phyloP scores from a whole-genome alignment of 2,329 filamentous ascomycete genomes.

The Microdochium bolleyi region DNA sequence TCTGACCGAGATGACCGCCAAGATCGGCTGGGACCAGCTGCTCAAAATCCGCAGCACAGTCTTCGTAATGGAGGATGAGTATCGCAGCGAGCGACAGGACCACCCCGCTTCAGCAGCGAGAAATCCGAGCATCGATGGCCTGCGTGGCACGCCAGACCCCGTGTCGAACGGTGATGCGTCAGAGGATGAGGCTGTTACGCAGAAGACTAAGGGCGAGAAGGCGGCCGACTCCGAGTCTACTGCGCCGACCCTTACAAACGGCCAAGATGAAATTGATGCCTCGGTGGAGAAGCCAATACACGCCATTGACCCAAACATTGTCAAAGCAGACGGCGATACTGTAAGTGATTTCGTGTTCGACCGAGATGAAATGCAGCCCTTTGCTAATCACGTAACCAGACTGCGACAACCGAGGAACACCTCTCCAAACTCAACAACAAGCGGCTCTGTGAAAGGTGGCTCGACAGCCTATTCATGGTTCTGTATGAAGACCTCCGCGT shows the following conservation, averaged over 20 bases:
- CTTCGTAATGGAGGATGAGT: slow-evolving; percentile 99
- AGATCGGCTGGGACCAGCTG: slow-evolving; percentile 96
- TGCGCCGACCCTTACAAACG: slow-evolving; percentile 27
- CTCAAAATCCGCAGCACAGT: slow-evolving; percentile 92
- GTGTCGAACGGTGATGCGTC: slow-evolving; percentile 37
- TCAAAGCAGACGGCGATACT: slow-evolving; percentile 55
- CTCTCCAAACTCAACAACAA: slow-evolving; percentile 95
- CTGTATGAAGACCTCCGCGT: slow-evolving; percentile 96
- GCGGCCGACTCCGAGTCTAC: slow-evolving; percentile 21
- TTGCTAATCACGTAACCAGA: slow-evolving; percentile 31
- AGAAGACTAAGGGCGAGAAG: slow-evolving; percentile 22
- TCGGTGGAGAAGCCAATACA: slow-evolving; percentile 71
- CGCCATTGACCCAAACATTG: slow-evolving; percentile 67
- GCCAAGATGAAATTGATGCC: slow-evolving; percentile 21
- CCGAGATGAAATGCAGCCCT: neutral
- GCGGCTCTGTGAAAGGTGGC: slow-evolving; percentile 91
- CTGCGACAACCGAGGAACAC: slow-evolving; percentile 57
- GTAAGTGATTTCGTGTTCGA: slow-evolving; percentile 4
- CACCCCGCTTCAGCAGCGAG: slow-evolving; percentile 38
- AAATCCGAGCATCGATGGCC: slow-evolving; percentile 71
- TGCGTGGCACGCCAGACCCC: slow-evolving; percentile 62
- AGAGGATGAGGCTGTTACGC: slow-evolving; percentile 24
- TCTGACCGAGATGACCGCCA: slow-evolving; percentile 88
- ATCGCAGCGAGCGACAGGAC: slow-evolving; percentile 77
- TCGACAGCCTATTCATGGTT: slow-evolving; percentile 99